A percentile compares a stretch with the other conserved stretches of the same genome.
Conservation (phyloP, 805 yeast genomes). For the Ogataea degrootiae region DNA sequence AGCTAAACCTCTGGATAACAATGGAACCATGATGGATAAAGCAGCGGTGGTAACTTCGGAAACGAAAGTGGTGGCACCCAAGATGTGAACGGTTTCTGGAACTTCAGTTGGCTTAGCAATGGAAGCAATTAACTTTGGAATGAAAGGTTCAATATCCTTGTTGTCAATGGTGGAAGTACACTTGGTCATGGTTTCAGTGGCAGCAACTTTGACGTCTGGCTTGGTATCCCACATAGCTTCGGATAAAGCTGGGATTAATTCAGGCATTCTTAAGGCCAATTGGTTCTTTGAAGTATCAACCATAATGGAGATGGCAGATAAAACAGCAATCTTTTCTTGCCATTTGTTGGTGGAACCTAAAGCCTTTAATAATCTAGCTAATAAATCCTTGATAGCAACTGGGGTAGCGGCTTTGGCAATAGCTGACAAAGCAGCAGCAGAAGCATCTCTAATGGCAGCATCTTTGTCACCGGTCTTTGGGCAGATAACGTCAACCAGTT, state of each 20-base stretch:
- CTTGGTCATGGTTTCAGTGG: constrained; percentile 91
- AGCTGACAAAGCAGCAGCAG: constrained; percentile 71
- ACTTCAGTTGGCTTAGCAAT: constrained; percentile 96
- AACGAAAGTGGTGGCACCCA: constrained; percentile 99
- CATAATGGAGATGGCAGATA: constrained; percentile 77
- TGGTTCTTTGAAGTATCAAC: constrained; percentile 95
- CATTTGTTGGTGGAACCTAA: constrained; percentile 80
- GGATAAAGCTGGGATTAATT: constrained; percentile 95
- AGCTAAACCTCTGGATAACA: constrained; percentile 98
- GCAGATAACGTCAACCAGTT: constrained; percentile 64
- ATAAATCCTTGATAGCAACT: constrained; percentile 81
- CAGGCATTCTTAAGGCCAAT: constrained; percentile 98
- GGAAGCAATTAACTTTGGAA: constrained; percentile 95
- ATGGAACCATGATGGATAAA: constrained; percentile 98
- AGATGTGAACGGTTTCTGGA: constrained; percentile 96
- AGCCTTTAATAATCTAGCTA: constrained; percentile 72
- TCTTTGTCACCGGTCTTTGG: constrained; percentile 89
- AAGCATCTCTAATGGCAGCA: constrained; percentile 66
- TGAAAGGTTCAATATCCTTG: constrained; percentile 99
- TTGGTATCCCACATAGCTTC: constrained; percentile 99
- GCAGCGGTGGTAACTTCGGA: constrained; percentile 99
- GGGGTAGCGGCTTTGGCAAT: constrained; percentile 85
- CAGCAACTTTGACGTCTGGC: constrained; percentile 95
- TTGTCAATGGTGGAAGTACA: constrained; percentile 97
- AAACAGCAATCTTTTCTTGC: constrained; percentile 94